Evolutionary conservation across 345 rosid genomes (phyloP).

Genomic region (Hirschfeldia incana): DNA sequence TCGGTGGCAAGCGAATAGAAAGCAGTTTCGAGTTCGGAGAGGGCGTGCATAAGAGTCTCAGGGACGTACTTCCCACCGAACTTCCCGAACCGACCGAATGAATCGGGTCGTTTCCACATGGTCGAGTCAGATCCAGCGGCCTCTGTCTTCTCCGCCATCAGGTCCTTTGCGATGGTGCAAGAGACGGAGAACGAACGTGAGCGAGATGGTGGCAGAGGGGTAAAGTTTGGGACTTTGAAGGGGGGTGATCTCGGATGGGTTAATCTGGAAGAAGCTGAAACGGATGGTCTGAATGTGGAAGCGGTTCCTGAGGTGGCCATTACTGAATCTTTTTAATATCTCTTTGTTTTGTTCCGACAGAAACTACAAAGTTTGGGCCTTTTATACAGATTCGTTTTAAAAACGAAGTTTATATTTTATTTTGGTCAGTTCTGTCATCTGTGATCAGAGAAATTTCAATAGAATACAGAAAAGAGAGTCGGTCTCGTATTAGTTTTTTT

Average conservation of each 20-base stretch:
- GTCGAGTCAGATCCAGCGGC: conserved; percentile 38
- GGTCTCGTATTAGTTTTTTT: not conserved
- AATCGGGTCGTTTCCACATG: conserved; percentile 69
- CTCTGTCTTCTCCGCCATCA: conserved; percentile 20
- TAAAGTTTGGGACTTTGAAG: conserved; percentile 31
- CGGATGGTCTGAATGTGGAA: conserved; percentile 32
- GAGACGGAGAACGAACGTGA: conserved; percentile 40
- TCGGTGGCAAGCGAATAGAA: conserved; percentile 63
- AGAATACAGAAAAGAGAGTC: not conserved
- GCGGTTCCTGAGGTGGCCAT: conserved; percentile 38
- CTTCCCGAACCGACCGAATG: conserved; percentile 84
- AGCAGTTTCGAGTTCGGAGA: conserved; percentile 78
- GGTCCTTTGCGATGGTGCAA: conserved; percentile 52
- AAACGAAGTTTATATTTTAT: not conserved
- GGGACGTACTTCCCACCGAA: conserved; percentile 95
- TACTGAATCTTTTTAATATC: conserved; percentile 6
- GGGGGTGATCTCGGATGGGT: conserved; percentile 21
- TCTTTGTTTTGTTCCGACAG: conserved; percentile 11
- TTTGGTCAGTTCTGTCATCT: not conserved
- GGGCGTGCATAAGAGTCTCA: conserved; percentile 88
- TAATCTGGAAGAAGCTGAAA: conserved; percentile 20
- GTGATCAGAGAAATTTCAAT: not conserved
- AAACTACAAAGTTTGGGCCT: conserved; percentile 1
- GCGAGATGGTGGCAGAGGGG: conserved; percentile 25
- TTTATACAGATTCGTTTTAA: conserved; percentile 7